Percentiles rank a stretch among this genome's conserved stretches.
Conservation (phyloP, 192 early-diverging fungal species). For the Obelidium mucronatum region DNA sequence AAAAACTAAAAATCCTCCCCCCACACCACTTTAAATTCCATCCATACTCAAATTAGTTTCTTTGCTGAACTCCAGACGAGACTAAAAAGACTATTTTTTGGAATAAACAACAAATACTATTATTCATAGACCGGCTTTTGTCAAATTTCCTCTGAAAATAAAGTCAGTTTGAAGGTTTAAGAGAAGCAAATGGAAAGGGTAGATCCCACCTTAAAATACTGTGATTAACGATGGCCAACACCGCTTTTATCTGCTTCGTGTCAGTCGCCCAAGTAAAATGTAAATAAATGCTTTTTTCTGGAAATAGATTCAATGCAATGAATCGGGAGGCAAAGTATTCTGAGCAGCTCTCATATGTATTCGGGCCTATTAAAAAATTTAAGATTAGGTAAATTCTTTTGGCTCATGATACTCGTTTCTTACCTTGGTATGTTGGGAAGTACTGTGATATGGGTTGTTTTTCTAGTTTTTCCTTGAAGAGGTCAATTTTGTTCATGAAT, state of each 20-base stretch:
- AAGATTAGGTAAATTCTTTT: too few species aligned
- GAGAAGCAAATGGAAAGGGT: background rate
- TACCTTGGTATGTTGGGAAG: slow-evolving; percentile 64
- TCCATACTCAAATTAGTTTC: too few species aligned
- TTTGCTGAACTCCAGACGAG: too few species aligned
- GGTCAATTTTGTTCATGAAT: slow-evolving; percentile 74
- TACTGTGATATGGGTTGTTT: slow-evolving; percentile 55
- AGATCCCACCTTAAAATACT: slow-evolving; percentile 36
- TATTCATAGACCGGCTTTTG: slow-evolving; percentile 31
- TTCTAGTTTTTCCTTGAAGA: slow-evolving; percentile 62
- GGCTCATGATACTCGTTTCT: too few species aligned
- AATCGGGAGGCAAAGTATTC: slow-evolving; percentile 57
- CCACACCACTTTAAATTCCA: too few species aligned
- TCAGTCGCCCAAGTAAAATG: slow-evolving; percentile 74
- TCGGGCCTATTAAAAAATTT: slow-evolving; percentile 44
- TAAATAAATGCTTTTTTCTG: slow-evolving; percentile 60
- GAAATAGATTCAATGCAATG: slow-evolving; percentile 46
- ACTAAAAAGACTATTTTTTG: too few species aligned
- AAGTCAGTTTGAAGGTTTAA: background rate
- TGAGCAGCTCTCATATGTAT: slow-evolving; percentile 53
- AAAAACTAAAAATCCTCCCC: too few species aligned
- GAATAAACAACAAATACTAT: slow-evolving; percentile 7
- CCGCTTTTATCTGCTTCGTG: slow-evolving; percentile 61
- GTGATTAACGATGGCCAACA: slow-evolving; percentile 43
- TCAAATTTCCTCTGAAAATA: slow-evolving; percentile 24